Percentiles rank a stretch among this genome's conserved stretches.
These are phyloP conservation scores for Polyplosphaeria fusca DNA, from an alignment of 495 filamentous ascomycete genomes.

Conservation along the genomic window DNA sequence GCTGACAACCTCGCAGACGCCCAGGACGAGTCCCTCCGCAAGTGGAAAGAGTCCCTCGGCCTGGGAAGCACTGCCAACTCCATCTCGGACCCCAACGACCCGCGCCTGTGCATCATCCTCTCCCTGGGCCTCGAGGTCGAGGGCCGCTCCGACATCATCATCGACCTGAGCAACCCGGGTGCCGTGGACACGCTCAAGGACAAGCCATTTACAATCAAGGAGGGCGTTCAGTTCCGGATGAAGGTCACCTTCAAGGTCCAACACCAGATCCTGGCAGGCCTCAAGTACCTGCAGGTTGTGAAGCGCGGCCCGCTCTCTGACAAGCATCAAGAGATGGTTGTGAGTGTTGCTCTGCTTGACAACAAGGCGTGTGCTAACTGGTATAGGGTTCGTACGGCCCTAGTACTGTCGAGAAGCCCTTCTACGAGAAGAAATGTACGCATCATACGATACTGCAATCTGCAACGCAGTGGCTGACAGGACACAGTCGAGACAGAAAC, in stretches of 20 bases:
- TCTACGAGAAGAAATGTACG: conserved; percentile 90
- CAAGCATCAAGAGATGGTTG: conserved; percentile 97
- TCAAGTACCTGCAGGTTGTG: conserved; percentile 91
- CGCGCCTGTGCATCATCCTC: conserved; percentile 82
- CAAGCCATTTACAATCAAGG: conserved; percentile 95
- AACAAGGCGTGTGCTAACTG: conserved; percentile 37
- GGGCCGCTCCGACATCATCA: conserved; percentile 76
- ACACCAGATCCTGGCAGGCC: conserved; percentile 86
- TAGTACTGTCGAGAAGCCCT: conserved; percentile 75
- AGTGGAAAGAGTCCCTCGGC: conserved; percentile 95
- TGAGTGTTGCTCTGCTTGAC: too few relatives aligned
- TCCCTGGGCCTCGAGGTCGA: conserved; percentile 76
- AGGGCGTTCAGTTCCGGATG: conserved; percentile 88
- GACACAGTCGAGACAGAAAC: conserved; percentile 79
- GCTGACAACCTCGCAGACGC: conserved; percentile 45
- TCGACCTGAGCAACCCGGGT: conserved; percentile 67
- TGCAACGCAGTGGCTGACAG: background rate
- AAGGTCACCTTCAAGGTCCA: conserved; percentile 90
- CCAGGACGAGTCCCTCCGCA: conserved; percentile 87
- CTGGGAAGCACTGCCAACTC: conserved; percentile 54
- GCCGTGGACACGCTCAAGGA: conserved; percentile 70
- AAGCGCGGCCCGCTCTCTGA: conserved; percentile 80
- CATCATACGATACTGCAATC: background rate
- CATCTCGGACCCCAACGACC: conserved; percentile 64
- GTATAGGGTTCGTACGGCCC: conserved; percentile 81